Evolutionary conservation across 2,329 filamentous ascomycete species (phyloP), one percentile per base, ranked within the genome.

Genomic region (Aspergillus unguis): DNA sequence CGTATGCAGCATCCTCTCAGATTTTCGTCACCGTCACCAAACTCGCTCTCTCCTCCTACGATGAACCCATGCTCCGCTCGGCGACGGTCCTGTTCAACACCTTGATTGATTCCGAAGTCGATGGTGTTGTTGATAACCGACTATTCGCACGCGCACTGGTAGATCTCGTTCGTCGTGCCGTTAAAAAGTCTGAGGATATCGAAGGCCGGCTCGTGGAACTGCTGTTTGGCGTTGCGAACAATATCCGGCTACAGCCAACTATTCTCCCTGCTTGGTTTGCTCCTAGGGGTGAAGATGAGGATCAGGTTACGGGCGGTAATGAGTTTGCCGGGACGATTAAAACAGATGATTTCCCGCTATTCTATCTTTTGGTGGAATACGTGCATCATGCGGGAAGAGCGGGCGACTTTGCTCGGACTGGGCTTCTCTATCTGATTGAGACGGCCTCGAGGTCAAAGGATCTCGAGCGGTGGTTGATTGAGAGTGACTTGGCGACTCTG

Each of bases 361-460:
- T 96, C 73, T 97, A 97, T 68, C 82, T 97, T 37, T 78, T 99
- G 59, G 89, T 99, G 67, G 92, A 99, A 68, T 95, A 96, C 68
- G 95, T 99, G 48, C 92, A 99, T 66, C 88, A 95, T 60, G 92
- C 96, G 67, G 94, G 94, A 38, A 86, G 92, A 51, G 88, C 95
- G 17, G 94, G 94, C 9, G 94, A 99, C 71, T 99, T 99, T 77
- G 92, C 94, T 2, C 81, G 94, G 52, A 99, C 94, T 0, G 94
- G 94, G 0, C 71, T 99, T 56, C 80, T 99, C 6, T 99, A 99
- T 72, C 89, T 99, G 54, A 96, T 97, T 62, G 92, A 97, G 73
- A 89, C 90, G 0, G 90, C 92, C 0, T 92, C 90, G 0, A 87
- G 85, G 60, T 95, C 91, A 1, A 82, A 85, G 23, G 82, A 85